Evolutionary conservation across 2,329 filamentous ascomycete species (phyloP).

Genomic region (Fusarium sp.): DNA sequence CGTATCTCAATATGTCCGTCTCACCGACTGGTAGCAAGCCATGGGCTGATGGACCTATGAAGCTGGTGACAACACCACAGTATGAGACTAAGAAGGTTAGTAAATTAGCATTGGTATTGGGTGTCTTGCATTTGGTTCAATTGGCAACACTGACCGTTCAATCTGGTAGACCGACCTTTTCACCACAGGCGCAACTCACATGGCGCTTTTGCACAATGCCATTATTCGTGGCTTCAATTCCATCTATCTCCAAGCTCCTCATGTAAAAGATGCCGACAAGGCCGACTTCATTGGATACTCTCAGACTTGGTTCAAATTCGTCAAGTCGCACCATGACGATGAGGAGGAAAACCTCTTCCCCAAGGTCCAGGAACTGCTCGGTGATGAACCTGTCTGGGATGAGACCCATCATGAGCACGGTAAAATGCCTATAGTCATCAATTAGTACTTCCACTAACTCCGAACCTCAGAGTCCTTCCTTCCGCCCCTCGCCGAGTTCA

Average conservation of each 20-base stretch:
- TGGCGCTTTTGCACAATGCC: conserved; percentile 71
- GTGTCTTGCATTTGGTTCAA: too few species aligned
- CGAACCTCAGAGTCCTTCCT: conserved; percentile 60
- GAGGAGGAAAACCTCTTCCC: conserved; percentile 69
- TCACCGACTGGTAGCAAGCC: conserved; percentile 43
- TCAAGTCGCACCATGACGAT: conserved; percentile 71
- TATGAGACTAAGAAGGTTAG: conserved; percentile 64
- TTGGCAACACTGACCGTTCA: background rate
- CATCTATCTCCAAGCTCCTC: conserved; percentile 70
- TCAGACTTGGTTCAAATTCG: conserved; percentile 69
- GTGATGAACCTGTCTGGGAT: conserved; percentile 63
- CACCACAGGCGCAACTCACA: conserved; percentile 70
- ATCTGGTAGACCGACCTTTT: conserved; percentile 65
- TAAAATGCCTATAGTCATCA: conserved; percentile 44
- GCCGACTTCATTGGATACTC: conserved; percentile 69
- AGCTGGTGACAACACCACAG: conserved; percentile 66
- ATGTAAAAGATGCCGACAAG: conserved; percentile 64
- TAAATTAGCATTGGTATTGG: background rate
- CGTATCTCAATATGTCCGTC: conserved; percentile 51
- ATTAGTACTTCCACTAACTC: background rate
- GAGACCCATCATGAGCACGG: conserved; percentile 68
- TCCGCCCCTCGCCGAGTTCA: conserved; percentile 63
- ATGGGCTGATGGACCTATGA: conserved; percentile 69
- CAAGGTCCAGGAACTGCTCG: conserved; percentile 64
- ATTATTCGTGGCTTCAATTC: conserved; percentile 74